Conservation (phyloP, 2,329 filamentous ascomycete genomes). For the Bipolaris sorokiniana region DNA sequence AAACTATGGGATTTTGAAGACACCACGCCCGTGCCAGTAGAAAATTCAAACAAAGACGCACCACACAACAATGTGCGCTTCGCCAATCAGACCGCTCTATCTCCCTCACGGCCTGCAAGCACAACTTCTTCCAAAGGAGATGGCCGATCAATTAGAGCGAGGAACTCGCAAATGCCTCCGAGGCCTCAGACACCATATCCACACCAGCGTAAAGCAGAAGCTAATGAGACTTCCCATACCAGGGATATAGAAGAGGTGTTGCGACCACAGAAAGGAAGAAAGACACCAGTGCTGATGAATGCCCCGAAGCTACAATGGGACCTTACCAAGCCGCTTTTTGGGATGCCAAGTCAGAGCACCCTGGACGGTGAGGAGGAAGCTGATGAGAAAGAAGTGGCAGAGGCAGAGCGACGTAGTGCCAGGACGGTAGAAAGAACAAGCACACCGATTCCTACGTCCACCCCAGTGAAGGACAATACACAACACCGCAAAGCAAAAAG, state of each 20-base stretch:
- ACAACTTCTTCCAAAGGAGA: not conserved
- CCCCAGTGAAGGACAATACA: not conserved
- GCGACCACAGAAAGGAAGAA: not conserved
- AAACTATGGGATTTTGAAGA: not conserved
- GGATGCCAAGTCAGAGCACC: not conserved
- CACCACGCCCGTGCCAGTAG: not conserved
- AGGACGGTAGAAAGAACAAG: not conserved
- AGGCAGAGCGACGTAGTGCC: not conserved
- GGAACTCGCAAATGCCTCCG: not conserved
- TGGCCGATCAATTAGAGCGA: not conserved
- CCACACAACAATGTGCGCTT: not conserved
- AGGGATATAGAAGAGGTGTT: not conserved
- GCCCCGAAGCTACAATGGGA: constrained; percentile 6
- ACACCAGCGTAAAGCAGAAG: not conserved
- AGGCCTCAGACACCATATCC: not conserved
- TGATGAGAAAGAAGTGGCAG: not conserved
- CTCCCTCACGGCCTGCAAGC: not conserved
- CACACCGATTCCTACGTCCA: not conserved
- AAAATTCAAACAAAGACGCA: not conserved
- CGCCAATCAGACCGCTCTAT: not conserved
- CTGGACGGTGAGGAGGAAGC: not conserved
- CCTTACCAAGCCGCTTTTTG: not conserved
- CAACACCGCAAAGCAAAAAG: not conserved
- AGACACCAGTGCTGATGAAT: constrained; percentile 6
- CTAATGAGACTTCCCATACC: not conserved